Conservation (phyloP, 2,329 filamentous ascomycete genomes). For the Epichloe scottii region DNA sequence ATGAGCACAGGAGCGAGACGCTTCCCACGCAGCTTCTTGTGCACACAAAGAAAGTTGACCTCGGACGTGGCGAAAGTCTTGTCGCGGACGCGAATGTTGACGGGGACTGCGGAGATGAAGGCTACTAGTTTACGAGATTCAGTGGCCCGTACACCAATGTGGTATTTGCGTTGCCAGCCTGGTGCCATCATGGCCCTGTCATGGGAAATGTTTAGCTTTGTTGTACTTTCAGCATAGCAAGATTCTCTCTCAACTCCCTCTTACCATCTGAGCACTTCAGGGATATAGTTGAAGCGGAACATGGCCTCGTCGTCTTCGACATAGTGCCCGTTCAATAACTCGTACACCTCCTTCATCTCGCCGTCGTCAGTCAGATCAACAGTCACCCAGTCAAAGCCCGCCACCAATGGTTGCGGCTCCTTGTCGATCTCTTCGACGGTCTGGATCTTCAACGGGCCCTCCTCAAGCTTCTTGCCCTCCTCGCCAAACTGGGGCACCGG, state of each 20-base stretch:
- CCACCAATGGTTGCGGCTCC: conserved; percentile 60
- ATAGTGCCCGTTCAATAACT: conserved; percentile 84
- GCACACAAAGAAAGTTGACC: conserved; percentile 96
- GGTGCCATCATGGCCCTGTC: conserved; percentile 82
- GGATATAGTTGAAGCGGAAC: conserved; percentile 95
- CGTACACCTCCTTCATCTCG: conserved; percentile 81
- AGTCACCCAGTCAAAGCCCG: conserved; percentile 88
- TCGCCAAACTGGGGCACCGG: conserved; percentile 77
- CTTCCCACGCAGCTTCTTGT: conserved; percentile 94
- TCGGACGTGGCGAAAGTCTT: conserved; percentile 69
- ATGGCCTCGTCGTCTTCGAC: conserved; percentile 95
- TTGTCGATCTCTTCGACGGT: conserved; percentile 68
- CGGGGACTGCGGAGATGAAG: conserved; percentile 89
- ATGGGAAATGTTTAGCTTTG: background rate
- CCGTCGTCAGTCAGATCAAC: conserved; percentile 70
- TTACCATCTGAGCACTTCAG: conserved; percentile 78
- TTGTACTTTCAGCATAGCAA: too few relatives aligned
- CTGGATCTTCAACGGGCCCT: conserved; percentile 76
- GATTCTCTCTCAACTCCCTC: conserved; percentile 9
- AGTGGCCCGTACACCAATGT: conserved; percentile 79
- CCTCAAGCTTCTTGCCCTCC: conserved; percentile 42
- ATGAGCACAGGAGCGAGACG: conserved; percentile 87
- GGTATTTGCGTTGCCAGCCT: conserved; percentile 89
- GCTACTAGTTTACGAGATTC: conserved; percentile 81
- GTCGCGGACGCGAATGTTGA: conserved; percentile 66